Percentiles rank a stretch among this genome's conserved stretches.
These are phyloP conservation scores for Pichia sp. DNA, from an alignment of 1,139 yeast species.

Conservation along the genomic window DNA sequence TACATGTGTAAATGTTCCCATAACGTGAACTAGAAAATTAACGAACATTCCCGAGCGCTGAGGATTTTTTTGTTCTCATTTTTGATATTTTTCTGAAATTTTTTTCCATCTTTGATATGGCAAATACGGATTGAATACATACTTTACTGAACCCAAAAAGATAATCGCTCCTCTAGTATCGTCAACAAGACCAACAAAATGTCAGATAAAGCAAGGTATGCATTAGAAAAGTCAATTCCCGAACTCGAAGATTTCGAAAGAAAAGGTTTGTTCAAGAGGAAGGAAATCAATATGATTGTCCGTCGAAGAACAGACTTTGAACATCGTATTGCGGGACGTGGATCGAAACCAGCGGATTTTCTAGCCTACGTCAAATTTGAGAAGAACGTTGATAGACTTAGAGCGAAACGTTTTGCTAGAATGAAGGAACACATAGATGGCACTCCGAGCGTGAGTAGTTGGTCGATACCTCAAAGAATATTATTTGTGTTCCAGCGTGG, in stretches of 20 bases:
- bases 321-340: slow-evolving; percentile 82
- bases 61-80: background rate
- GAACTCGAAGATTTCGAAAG: slow-evolving; percentile 85
- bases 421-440: slow-evolving; percentile 48
- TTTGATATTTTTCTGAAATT: background rate
- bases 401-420: slow-evolving; percentile 67
- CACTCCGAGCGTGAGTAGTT: slow-evolving; percentile 69
- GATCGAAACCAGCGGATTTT: slow-evolving; percentile 75
- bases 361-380: slow-evolving; percentile 80
- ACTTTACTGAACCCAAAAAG: too few species aligned
- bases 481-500: slow-evolving; percentile 83
- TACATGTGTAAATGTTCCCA: background rate
- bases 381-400: slow-evolving; percentile 68
- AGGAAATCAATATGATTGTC: slow-evolving; percentile 83
- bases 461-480: slow-evolving; percentile 83
- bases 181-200: slow-evolving; percentile 16
- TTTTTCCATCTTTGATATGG: background rate
- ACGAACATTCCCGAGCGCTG: background rate
- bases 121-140: too few species aligned
- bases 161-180: too few species aligned
- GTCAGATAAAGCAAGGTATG: slow-evolving; percentile 55
- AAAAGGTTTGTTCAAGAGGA: slow-evolving; percentile 74
- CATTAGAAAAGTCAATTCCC: slow-evolving; percentile 72
- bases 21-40: background rate
- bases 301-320: slow-evolving; percentile 94